phyloP scores from a whole-genome alignment of 257 asterid genomes.

The Solanum microdontum region DNA sequence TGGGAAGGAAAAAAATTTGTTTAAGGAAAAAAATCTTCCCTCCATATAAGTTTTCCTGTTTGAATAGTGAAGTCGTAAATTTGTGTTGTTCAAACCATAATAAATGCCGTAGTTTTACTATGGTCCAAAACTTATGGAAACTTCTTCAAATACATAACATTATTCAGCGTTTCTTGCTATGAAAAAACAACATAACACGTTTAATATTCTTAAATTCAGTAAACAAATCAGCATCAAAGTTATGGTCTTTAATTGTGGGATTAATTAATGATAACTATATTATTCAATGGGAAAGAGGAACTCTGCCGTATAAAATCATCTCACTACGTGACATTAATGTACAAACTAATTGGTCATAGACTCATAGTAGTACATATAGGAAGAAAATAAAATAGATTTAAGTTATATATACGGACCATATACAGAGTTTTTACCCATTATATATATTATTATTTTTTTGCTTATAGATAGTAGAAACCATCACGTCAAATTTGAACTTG shows the following conservation, averaged over 20 bases:
- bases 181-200: not conserved
- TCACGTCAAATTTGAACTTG: not conserved
- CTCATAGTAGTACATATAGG: not conserved
- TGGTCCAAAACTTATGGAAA: not conserved
- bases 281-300: not conserved
- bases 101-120: not conserved
- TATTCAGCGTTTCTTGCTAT: not conserved
- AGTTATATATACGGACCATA: not conserved
- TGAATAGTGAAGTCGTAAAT: slow-evolving; percentile 2
- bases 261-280: not conserved
- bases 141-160: not conserved
- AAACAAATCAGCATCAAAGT: not conserved
- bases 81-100: slow-evolving; percentile 4
- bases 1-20: not conserved
- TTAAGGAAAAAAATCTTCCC: slow-evolving; percentile 3
- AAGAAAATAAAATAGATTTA: not conserved
- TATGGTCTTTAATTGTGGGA: not conserved
- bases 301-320: not conserved
- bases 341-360: not conserved
- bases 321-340: not conserved
- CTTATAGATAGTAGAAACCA: not conserved
- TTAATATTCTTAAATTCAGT: not conserved
- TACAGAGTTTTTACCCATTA: not conserved
- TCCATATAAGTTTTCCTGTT: slow-evolving; percentile 14
- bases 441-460: not conserved